phyloP scores from a whole-genome alignment of 225 moss, liverwort and hornwort genomes.

The Climacium dendroides region DNA sequence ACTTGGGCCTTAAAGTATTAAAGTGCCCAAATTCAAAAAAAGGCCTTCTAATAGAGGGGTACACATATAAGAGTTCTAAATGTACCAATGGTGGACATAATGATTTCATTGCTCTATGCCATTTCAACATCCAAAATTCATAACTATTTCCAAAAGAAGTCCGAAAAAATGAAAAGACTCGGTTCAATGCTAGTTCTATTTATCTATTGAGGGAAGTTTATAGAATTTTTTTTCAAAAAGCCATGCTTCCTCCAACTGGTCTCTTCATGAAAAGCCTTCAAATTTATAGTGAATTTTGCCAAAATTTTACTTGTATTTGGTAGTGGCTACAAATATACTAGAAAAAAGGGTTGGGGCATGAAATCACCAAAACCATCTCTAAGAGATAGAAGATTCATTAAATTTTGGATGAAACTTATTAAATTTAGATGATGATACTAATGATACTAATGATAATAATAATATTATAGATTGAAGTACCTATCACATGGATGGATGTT shows the following conservation, averaged over 20 bases:
- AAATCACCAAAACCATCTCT: background rate
- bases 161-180: background rate
- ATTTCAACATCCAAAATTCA: background rate
- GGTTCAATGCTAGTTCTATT: background rate
- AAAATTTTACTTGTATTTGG: background rate
- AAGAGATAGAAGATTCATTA: rapidly evolving
- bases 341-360: rapidly evolving
- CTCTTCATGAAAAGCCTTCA: background rate
- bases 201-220: background rate
- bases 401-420: background rate
- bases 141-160: background rate
- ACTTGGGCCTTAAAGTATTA: background rate
- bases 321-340: background rate
- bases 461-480: background rate
- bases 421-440: too few relatives aligned
- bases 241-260: background rate
- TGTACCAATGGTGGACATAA: background rate
- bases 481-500: rapidly evolving
- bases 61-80: background rate
- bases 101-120: rapidly evolving
- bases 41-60: rapidly evolving
- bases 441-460: too few relatives aligned
- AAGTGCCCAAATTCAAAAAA: rapidly evolving
- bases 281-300: background rate
- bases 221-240: too few relatives aligned